phyloP scores from a whole-genome alignment of 2,329 filamentous ascomycete genomes.

The Fusarium chuoi region DNA sequence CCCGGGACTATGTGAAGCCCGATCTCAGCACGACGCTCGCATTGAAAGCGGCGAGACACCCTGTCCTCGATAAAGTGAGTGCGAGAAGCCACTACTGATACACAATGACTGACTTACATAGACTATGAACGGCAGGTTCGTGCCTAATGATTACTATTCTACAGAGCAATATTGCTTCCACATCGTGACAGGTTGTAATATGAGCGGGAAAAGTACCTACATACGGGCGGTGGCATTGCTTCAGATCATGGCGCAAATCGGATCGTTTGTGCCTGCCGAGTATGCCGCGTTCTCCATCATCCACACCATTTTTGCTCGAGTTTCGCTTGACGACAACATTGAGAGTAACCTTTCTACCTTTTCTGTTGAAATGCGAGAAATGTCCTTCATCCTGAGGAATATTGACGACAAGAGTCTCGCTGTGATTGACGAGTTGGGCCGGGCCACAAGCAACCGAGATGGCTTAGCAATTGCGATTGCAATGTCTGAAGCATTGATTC shows the following conservation, averaged over 20 bases:
- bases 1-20: constrained; percentile 69
- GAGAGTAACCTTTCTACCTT: constrained; percentile 95
- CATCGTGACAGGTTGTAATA: constrained; percentile 95
- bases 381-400: constrained; percentile 89
- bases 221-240: constrained; percentile 87
- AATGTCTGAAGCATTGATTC: constrained; percentile 86
- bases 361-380: constrained; percentile 94
- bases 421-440: constrained; percentile 91
- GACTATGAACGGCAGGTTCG: constrained; percentile 73
- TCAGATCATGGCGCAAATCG: constrained; percentile 93
- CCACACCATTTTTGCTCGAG: constrained; percentile 85
- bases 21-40: constrained; percentile 75
- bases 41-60: constrained; percentile 79
- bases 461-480: constrained; percentile 90
- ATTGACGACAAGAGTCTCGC: constrained; percentile 80
- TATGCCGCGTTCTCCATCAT: constrained; percentile 85
- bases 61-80: constrained; percentile 75
- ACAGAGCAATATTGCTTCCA: constrained; percentile 85
- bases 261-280: constrained; percentile 86
- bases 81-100: neutral
- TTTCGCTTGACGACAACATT: constrained; percentile 87
- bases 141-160: constrained; percentile 92
- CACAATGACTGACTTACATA: constrained; percentile 36
- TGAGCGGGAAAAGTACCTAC: constrained; percentile 98
- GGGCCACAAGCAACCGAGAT: constrained; percentile 89